Evolutionary conservation across 345 rosid genomes (phyloP).

Genomic region (Populus simonii): DNA sequence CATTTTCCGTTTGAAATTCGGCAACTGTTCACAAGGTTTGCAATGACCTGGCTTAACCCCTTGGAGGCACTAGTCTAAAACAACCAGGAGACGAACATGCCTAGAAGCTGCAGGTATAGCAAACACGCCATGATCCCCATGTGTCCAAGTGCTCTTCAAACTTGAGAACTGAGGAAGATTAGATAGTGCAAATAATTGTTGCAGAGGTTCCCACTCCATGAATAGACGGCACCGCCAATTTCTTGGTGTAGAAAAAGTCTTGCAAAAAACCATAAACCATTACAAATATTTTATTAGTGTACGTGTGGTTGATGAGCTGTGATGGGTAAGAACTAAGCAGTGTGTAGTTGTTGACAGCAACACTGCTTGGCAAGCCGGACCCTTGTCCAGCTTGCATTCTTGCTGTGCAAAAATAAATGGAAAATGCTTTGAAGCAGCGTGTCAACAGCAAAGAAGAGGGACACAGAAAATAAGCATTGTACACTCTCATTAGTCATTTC

Average conservation of each 20-base stretch:
- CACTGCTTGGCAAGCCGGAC: slow-evolving; percentile 3
- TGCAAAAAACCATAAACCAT: background rate
- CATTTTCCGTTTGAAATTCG: no score
- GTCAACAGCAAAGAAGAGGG: slow-evolving; percentile 1
- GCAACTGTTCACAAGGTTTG: background rate
- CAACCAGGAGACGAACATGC: background rate
- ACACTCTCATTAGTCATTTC: background rate
- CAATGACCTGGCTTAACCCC: background rate
- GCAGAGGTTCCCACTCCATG: background rate
- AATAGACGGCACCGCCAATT: background rate
- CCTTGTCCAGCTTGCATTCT: slow-evolving; percentile 14
- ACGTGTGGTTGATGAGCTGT: background rate
- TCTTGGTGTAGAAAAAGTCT: background rate
- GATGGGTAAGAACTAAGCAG: background rate
- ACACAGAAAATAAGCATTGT: background rate
- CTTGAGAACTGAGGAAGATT: background rate
- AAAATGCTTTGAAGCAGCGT: background rate
- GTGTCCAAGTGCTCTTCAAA: background rate
- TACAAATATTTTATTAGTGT: background rate
- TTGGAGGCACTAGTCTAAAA: no score
- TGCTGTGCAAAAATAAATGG: background rate
- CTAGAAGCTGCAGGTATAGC: background rate
- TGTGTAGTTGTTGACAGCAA: slow-evolving; percentile 8
- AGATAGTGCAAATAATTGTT: background rate
- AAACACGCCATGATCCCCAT: background rate